Evolutionary conservation across 2,329 filamentous ascomycete genomes (phyloP), one percentile per base, ranked within the genome.

Genomic region (Sarocladium oryzae): DNA sequence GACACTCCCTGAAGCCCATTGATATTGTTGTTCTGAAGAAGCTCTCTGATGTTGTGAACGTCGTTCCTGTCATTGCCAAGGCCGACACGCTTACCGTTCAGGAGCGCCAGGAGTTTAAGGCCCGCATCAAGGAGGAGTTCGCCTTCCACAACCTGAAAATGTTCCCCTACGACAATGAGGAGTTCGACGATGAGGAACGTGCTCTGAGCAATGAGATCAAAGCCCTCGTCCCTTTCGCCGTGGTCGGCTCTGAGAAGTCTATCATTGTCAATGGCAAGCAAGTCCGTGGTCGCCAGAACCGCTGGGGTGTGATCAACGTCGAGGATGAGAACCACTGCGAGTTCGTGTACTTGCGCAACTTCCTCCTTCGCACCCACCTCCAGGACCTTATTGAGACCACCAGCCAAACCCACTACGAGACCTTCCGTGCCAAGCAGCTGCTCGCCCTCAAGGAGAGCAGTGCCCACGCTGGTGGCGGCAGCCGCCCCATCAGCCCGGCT

Each of bases 11-110:
- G 61, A 99, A 99, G 82, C 93, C 93, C 54, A 97, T 99, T 66
- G 93, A 99, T 71, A 99, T 99, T 69, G 93, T 99, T 59, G 93
- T 99, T 54, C 78, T 99, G 71, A 99, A 99, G 87, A 99, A 99
- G 82, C 82, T 99, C 58, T 96, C 91, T 54, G 93, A 99, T 73
- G 95, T 97, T 49, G 93, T 99, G 77, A 99, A 99, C 61, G 93
- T 99, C 49, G 93, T 99, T 38, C 93, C 93, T 53, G 92, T 99
- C 65, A 97, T 99, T 68, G 93, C 93, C 71, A 99, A 99, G 81
- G 88, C 93, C 53, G 93, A 99, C 70, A 93, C 90, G 50, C 77
- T 99, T 65, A 99, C 93, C 13, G 79, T 96, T 30, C 92, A 99
- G 73, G 93, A 99, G 81, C 86, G 93, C 62, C 84, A 84, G 68